A percentile compares a stretch with the other conserved stretches of the same genome.
phyloP scores from a whole-genome alignment of 768 basidiomycete genomes.

The Podaxis pistillaris region DNA sequence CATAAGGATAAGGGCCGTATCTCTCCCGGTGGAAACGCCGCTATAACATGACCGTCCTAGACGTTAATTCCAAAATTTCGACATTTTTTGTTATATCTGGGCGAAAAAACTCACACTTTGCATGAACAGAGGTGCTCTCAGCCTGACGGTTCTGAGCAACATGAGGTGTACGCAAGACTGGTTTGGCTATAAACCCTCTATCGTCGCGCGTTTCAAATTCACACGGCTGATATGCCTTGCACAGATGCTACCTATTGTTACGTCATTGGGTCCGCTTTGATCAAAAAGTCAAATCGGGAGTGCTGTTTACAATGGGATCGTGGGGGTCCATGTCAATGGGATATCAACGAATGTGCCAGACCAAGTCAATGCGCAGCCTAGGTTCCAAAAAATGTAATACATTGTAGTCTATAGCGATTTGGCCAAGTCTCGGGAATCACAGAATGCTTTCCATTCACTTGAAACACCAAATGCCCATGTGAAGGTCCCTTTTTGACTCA shows the following conservation, averaged over 20 bases:
- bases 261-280: background rate
- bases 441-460: background rate
- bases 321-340: background rate
- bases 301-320: background rate
- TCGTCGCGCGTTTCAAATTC: background rate
- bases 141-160: background rate
- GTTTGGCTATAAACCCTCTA: background rate
- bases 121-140: background rate
- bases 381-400: too few species aligned
- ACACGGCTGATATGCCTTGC: background rate
- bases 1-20: conserved; percentile 12
- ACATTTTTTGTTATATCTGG: background rate
- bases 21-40: conserved; percentile 3
- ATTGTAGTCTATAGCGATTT: too few species aligned
- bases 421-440: too few species aligned
- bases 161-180: background rate
- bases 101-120: background rate
- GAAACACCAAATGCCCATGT: background rate
- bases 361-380: too few species aligned
- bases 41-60: background rate
- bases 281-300: background rate
- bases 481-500: background rate
- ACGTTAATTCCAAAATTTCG: background rate
- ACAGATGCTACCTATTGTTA: background rate
- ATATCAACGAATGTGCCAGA: too few species aligned